Evolutionary conservation across 352 stramenopile species (phyloP).

Genomic region (Phytophthora colocasiae): DNA sequence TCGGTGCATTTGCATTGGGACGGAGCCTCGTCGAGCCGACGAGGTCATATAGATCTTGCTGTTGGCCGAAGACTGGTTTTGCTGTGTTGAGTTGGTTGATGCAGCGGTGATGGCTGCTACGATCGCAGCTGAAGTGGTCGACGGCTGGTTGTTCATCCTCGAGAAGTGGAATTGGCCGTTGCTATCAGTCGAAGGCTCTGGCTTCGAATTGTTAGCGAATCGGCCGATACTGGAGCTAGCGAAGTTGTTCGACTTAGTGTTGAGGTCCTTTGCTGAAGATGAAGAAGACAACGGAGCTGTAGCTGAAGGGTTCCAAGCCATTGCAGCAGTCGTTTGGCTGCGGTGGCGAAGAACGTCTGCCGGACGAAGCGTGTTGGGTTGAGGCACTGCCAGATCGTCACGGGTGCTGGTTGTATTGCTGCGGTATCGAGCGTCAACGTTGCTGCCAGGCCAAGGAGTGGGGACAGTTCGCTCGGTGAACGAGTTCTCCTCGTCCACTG

Average conservation of each 20-base stretch:
- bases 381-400: slow-evolving; percentile 14
- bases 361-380: slow-evolving; percentile 25
- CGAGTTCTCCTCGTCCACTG: slow-evolving; percentile 6
- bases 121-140: slow-evolving; percentile 30
- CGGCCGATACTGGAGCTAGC: slow-evolving; percentile 22
- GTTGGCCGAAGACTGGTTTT: slow-evolving; percentile 9
- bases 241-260: slow-evolving; percentile 23
- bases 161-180: slow-evolving; percentile 31
- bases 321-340: slow-evolving; percentile 29
- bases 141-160: slow-evolving; percentile 27
- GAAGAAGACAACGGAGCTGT: slow-evolving; percentile 26
- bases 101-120: slow-evolving; percentile 30
- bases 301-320: slow-evolving; percentile 31
- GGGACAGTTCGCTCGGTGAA: slow-evolving; percentile 9
- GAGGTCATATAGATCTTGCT: slow-evolving; percentile 30
- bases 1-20: slow-evolving; percentile 22
- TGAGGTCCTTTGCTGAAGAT: slow-evolving; percentile 11
- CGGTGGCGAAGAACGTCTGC: slow-evolving; percentile 43
- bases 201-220: slow-evolving; percentile 5
- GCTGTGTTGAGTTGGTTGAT: slow-evolving; percentile 10
- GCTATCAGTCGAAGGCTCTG: slow-evolving; percentile 2
- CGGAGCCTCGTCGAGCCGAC: slow-evolving; percentile 24
- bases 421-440: slow-evolving; percentile 23
- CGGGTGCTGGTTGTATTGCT: slow-evolving; percentile 26
- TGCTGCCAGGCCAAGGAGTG: slow-evolving; percentile 24